Evolutionary conservation across 345 rosid genomes (phyloP).

Genomic region (Hevea brasiliensis): DNA sequence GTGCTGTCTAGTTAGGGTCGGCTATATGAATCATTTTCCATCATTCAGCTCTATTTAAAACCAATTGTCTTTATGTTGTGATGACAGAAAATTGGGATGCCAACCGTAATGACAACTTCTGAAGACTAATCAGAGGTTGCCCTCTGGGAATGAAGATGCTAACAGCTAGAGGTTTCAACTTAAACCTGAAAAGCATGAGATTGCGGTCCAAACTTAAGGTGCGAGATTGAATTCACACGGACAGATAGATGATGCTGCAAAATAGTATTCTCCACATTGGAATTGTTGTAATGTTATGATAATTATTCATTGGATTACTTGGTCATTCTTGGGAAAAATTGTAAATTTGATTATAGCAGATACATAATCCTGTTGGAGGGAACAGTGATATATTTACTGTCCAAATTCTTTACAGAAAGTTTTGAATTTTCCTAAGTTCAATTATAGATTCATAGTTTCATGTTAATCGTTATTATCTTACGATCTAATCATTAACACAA

Average conservation of each 20-base stretch:
- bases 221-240: background rate
- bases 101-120: conserved; percentile 8
- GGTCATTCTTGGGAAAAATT: background rate
- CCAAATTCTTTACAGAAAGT: background rate
- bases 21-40: no score
- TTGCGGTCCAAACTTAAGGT: background rate
- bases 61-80: background rate
- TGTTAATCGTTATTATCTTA: no score
- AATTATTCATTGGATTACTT: background rate
- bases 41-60: no score
- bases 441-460: background rate
- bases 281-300: background rate
- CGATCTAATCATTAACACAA: no score
- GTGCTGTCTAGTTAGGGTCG: no score
- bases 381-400: background rate
- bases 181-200: conserved; percentile 23
- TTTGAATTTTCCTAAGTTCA: background rate
- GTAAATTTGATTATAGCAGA: background rate
- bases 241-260: background rate
- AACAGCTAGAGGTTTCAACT: conserved; percentile 22
- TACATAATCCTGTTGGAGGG: background rate
- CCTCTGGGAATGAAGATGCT: conserved; percentile 24
- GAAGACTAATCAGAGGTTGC: conserved; percentile 26
- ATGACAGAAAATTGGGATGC: conserved; percentile 32
- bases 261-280: background rate